phyloP scores from a whole-genome alignment of 306 rosid genomes.

The Boehmeria nivea region DNA sequence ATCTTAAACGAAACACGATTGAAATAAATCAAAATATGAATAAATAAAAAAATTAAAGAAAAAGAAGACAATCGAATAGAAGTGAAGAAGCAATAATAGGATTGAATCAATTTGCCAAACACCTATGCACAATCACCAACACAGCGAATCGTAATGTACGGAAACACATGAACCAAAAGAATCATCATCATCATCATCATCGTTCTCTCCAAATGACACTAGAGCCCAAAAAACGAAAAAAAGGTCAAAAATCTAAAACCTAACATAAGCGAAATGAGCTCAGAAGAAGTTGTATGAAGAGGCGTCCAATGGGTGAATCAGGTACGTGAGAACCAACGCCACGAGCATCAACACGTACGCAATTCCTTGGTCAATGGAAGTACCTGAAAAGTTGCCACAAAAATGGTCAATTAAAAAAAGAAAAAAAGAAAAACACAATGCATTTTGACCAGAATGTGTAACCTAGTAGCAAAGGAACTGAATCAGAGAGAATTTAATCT shows the following conservation, averaged over 20 bases:
- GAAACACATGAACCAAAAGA: background rate
- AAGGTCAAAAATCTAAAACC: slow-evolving; percentile 7
- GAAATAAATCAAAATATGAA: too few species aligned
- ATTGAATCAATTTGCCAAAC: too few species aligned
- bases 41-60: too few species aligned
- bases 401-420: background rate
- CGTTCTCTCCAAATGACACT: background rate
- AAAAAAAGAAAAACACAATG: background rate
- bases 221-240: background rate
- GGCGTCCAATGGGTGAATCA: slow-evolving; percentile 69
- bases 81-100: too few species aligned
- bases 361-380: slow-evolving; percentile 76
- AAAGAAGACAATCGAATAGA: too few species aligned
- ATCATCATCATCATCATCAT: background rate
- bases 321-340: slow-evolving; percentile 76
- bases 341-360: slow-evolving; percentile 72
- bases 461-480: too few species aligned
- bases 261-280: background rate
- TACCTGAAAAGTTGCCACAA: slow-evolving; percentile 31
- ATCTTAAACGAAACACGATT: too few species aligned
- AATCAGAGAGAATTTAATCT: too few species aligned
- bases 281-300: slow-evolving; percentile 37
- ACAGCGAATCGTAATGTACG: background rate
- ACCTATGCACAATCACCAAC: too few species aligned
- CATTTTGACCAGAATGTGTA: too few species aligned